Evolutionary conservation across 2,329 filamentous ascomycete genomes (phyloP), one percentile per base, ranked within the genome.

Genomic region (Venturia nashicola): DNA sequence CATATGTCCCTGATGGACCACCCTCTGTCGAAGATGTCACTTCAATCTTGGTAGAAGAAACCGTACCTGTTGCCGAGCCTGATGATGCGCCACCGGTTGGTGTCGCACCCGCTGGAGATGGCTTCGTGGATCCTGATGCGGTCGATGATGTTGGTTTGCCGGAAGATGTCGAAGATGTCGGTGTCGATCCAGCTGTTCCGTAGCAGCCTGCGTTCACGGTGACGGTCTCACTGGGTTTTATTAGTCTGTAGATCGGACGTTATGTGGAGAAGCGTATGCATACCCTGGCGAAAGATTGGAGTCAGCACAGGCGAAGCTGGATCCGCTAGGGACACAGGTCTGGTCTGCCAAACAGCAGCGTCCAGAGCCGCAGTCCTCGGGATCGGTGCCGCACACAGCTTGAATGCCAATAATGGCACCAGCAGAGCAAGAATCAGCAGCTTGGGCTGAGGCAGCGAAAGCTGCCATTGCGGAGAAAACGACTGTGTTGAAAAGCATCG

Each of bases 191-290:
- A 20, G 46, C n/a, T 43, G 54, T 60, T 14, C 11, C 62, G 55
- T 64, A 64, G 55, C 62, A 64, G 51, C 51, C 62, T 40, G 62
- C 62, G 16, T 32, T 64, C 32, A 64, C 62, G 16, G 62, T 64
- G 11, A 61, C 2, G 6, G 42, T 51, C 27, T 20, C 7, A n/a
- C 62, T 64, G 27, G 9, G 27, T 14, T 3, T 39, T n/a, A 59
- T 63, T 8, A 23, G n/a, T 62, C 51, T 16, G n/a, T 51, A 23
- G 23, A 62, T 18, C 61, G 8, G 3, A 7, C 16, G 11, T 51
- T 34, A 20, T 54, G n/a, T 34, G 34, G 3, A 23, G 18, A 16
- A 27, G 16, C 14, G 36, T 8, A 20, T 32, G 48, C 62, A 12
- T 61, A 64, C 62, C 62, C 62, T 43, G 36, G 20, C 2, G 18